Evolutionary conservation across 1,284 basidiomycete species (phyloP), one percentile per base, ranked within the genome.

Genomic region (Ganoderma meredithae): DNA sequence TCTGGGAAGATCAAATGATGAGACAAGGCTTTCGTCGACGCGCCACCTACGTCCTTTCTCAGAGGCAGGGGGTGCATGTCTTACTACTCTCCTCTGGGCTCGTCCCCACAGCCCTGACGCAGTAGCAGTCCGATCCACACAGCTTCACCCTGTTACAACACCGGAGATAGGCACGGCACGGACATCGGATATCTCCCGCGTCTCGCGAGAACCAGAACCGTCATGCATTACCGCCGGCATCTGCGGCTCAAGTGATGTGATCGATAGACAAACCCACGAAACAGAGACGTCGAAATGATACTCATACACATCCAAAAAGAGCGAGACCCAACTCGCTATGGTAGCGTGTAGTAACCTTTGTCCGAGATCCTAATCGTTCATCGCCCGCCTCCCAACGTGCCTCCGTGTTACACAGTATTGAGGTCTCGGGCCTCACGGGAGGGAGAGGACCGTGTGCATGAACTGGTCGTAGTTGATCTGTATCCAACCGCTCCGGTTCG

Each of bases 401-500:
- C 27, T 59, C 33, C 33, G 19, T n/a, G 27, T 31, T 31, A 31
- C 27, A 2, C 27, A 2, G 27, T 4, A 40, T 25, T 22, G 31
- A 36, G 15, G 56, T 7, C 36, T 39, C 53, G 15, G 13, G 55
- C 9, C 31, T 59, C 80, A 93, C 73, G 92, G 92, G 68, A 92
- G 80, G 70, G 83, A 85, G 67, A 94, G 79, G 19, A 93, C 90
- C 15, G 89, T 89, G 39, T 89, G 82, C 90, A 94, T 88, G 77
- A 94, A 94, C 76, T 86, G 82, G 64, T 94, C 92, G 75, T 94
- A 94, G 78, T 87, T 90, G 74, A 94, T 87, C 81, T 90, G 88
- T 70, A 94, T 84, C 88, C 89, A 92, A 56, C 92, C 92, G 78
- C 88, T 86, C n/a, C 86, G 79, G 73, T 94, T 85, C 13, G 84